phyloP scores from a whole-genome alignment of 2,329 filamentous ascomycete species.

The Colletotrichum abscissum region DNA sequence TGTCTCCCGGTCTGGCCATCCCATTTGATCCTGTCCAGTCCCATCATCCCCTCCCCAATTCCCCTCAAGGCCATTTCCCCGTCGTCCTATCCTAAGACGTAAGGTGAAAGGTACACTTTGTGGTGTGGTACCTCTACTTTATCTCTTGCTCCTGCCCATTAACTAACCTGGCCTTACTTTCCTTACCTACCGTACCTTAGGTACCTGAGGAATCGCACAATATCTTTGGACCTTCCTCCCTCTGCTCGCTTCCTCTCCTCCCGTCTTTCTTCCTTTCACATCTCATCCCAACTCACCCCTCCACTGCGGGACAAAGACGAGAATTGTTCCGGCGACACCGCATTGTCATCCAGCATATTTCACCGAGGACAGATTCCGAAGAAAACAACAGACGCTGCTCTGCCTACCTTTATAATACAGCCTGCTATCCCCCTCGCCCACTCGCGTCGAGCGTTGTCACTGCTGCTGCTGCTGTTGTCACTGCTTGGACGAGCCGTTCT shows the following conservation, averaged over 20 bases:
- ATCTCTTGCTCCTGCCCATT: background rate
- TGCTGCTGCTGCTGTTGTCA: background rate
- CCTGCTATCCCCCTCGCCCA: background rate
- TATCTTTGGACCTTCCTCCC: conserved; percentile 7
- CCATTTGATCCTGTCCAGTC: conserved; percentile 12
- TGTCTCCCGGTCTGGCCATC: conserved; percentile 6
- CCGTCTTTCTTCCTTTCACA: background rate
- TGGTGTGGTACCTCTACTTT: background rate
- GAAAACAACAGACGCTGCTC: background rate
- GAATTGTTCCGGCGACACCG: conserved; percentile 5
- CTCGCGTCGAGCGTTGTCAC: background rate
- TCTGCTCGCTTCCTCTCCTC: background rate
- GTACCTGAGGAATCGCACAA: background rate
- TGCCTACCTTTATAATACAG: conserved; percentile 14
- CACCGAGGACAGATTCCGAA: background rate
- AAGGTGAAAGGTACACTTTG: background rate
- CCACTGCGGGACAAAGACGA: conserved; percentile 22
- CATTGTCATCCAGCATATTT: conserved; percentile 8
- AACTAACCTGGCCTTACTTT: background rate
- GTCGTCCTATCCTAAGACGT: background rate
- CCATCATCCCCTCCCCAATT: background rate
- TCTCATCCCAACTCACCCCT: background rate
- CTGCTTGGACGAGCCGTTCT: conserved; percentile 9
- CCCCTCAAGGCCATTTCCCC: background rate
- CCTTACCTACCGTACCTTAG: background rate